phyloP scores from a whole-genome alignment of 2,329 filamentous ascomycete species.

The Periconia sp. region DNA sequence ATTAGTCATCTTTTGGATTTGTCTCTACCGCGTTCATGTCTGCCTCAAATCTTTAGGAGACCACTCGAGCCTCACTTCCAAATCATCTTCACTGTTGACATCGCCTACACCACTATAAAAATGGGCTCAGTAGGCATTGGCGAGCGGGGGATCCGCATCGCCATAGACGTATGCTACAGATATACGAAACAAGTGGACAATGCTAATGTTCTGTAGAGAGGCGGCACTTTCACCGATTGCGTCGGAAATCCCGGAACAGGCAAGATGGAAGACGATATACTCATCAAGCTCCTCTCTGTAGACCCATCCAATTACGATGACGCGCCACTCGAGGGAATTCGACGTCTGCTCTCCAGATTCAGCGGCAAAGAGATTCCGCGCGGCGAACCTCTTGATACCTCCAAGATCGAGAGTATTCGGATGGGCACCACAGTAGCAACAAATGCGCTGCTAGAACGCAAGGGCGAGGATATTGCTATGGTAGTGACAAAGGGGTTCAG shows the following conservation, averaged over 20 bases:
- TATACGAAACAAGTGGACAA: background rate
- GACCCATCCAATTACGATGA: slow-evolving; percentile 91
- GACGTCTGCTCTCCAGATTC: slow-evolving; percentile 82
- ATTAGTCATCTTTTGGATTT: no score
- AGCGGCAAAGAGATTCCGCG: slow-evolving; percentile 76
- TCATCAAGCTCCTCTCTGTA: slow-evolving; percentile 88
- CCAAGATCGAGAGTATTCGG: slow-evolving; percentile 84
- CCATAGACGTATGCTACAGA: slow-evolving; percentile 59
- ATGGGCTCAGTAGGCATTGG: slow-evolving; percentile 36
- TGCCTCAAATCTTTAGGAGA: no score
- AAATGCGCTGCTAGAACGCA: slow-evolving; percentile 87
- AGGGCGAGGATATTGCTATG: slow-evolving; percentile 86
- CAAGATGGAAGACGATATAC: slow-evolving; percentile 72
- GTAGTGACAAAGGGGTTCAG: slow-evolving; percentile 87
- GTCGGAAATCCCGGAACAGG: slow-evolving; percentile 78
- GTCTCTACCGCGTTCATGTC: no score
- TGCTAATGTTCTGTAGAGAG: slow-evolving; percentile 59
- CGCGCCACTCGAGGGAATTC: slow-evolving; percentile 88
- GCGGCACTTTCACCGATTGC: slow-evolving; percentile 92
- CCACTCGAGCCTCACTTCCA: no score
- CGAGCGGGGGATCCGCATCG: slow-evolving; percentile 71
- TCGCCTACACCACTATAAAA: slow-evolving; percentile 3
- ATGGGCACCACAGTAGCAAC: slow-evolving; percentile 97
- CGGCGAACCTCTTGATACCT: slow-evolving; percentile 80
- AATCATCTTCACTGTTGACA: no score